phyloP scores from a whole-genome alignment of 768 basidiomycete species.

The Podaxis pistillaris region DNA sequence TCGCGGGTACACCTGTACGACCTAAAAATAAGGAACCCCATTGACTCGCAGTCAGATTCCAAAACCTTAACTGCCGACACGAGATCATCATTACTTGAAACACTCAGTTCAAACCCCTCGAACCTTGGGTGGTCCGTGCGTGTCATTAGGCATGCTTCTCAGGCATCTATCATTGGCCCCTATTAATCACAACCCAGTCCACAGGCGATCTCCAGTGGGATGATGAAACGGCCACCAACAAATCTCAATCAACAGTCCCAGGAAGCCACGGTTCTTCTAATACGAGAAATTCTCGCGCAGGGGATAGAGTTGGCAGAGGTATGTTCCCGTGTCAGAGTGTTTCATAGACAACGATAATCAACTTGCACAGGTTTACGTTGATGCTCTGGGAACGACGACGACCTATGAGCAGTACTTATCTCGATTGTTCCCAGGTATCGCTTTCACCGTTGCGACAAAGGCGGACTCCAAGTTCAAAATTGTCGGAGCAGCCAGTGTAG shows the following conservation, averaged over 20 bases:
- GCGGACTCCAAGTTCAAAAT: slow-evolving; percentile 97
- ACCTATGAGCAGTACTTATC: slow-evolving; percentile 86
- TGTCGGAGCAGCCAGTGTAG: slow-evolving; percentile 96
- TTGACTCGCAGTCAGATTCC: slow-evolving; percentile 62
- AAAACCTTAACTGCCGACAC: slow-evolving; percentile 80
- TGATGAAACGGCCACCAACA: slow-evolving; percentile 79
- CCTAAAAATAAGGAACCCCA: neutral
- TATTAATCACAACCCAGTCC: slow-evolving; percentile 49
- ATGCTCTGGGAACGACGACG: slow-evolving; percentile 86
- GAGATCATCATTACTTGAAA: slow-evolving; percentile 61
- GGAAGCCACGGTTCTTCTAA: slow-evolving; percentile 87
- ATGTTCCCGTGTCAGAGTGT: slow-evolving; percentile 9
- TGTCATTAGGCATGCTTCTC: slow-evolving; percentile 54
- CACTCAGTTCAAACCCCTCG: slow-evolving; percentile 64
- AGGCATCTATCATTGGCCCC: neutral
- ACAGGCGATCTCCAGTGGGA: slow-evolving; percentile 86
- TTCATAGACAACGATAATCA: neutral
- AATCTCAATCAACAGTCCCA: slow-evolving; percentile 90
- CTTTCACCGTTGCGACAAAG: slow-evolving; percentile 87
- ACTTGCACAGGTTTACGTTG: slow-evolving; percentile 76
- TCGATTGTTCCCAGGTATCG: slow-evolving; percentile 75
- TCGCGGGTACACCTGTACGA: slow-evolving; percentile 64
- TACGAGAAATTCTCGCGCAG: slow-evolving; percentile 77
- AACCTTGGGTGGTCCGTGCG: slow-evolving; percentile 84
- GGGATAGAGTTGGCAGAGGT: slow-evolving; percentile 84